These are phyloP conservation scores for Pezicula neosporulosa DNA, from an alignment of 2,329 filamentous ascomycete species.

Conservation along the genomic window DNA sequence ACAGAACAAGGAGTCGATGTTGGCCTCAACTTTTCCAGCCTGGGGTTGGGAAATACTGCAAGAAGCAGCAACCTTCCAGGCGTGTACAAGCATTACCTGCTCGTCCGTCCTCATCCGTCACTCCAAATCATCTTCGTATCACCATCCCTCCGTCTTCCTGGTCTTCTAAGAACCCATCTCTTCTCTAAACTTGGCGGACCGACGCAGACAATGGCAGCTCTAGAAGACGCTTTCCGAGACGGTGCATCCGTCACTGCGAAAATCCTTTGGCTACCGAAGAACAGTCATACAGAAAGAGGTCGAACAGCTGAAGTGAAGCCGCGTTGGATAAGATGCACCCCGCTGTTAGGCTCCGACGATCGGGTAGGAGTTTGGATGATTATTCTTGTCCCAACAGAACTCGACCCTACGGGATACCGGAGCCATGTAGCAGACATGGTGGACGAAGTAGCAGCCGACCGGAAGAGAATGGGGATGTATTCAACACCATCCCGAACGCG, in stretches of 20 bases:
- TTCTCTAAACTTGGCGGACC: conserved; percentile 49
- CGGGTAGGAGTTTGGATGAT: conserved; percentile 75
- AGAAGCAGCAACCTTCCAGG: conserved; percentile 28
- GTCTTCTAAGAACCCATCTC: conserved; percentile 58
- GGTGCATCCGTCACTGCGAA: conserved; percentile 71
- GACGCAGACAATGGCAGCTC: conserved; percentile 40
- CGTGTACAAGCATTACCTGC: conserved; percentile 52
- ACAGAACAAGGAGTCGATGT: conserved; percentile 7
- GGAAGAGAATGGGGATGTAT: conserved; percentile 1
- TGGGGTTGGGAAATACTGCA: conserved; percentile 7
- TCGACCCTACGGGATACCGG: conserved; percentile 1
- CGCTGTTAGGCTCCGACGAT: conserved; percentile 61
- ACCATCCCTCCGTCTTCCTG: conserved; percentile 61
- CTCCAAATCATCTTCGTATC: conserved; percentile 67
- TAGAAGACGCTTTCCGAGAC: conserved; percentile 55
- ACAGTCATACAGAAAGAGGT: conserved; percentile 9
- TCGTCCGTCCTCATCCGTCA: conserved; percentile 62
- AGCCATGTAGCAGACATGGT: conserved; percentile 1
- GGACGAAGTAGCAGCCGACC: conserved; percentile 7
- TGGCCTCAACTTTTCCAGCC: conserved; percentile 7
- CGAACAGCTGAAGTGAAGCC: conserved; percentile 46
- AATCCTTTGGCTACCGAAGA: conserved; percentile 60
- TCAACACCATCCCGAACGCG: not conserved
- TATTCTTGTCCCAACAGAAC: conserved; percentile 47
- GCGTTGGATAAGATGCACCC: conserved; percentile 74